These are phyloP conservation scores for Ramalina intermedia DNA, from an alignment of 495 filamentous ascomycete genomes.

Conservation along the genomic window DNA sequence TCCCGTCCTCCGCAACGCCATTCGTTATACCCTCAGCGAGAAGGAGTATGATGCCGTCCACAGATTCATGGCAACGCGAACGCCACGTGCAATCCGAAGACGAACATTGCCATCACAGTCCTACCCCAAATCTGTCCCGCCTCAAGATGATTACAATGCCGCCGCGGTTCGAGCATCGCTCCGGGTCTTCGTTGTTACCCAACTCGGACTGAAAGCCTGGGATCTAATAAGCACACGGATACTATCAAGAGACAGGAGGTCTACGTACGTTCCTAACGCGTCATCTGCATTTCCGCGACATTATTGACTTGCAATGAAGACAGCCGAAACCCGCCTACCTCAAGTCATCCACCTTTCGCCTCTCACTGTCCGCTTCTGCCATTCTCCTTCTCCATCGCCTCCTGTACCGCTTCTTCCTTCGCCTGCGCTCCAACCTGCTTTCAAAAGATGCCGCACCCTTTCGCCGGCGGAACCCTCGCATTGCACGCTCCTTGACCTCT, in stretches of 20 bases:
- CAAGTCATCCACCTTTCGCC: conserved; percentile 56
- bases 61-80: conserved; percentile 57
- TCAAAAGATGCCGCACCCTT: conserved; percentile 61
- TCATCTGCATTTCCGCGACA: not conserved
- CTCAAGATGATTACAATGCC: conserved; percentile 59
- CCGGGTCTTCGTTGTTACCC: conserved; percentile 59
- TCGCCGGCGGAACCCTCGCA: conserved; percentile 64
- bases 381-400: conserved; percentile 79
- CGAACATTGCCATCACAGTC: conserved; percentile 43
- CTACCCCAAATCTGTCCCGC: conserved; percentile 35
- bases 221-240: conserved; percentile 34
- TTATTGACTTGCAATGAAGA: conserved; percentile 12
- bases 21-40: conserved; percentile 70
- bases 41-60: conserved; percentile 75
- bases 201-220: conserved; percentile 54
- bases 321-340: conserved; percentile 38
- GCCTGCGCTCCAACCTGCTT: conserved; percentile 63
- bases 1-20: conserved; percentile 45
- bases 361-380: conserved; percentile 67
- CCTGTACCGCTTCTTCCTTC: conserved; percentile 77
- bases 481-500: conserved; percentile 61
- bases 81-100: conserved; percentile 37
- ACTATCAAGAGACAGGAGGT: conserved; percentile 22
- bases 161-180: conserved; percentile 63
- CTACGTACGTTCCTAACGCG: conserved; percentile 25